A percentile compares a stretch with the other conserved stretches of the same genome.
Evolutionary conservation across 2,329 filamentous ascomycete species (phyloP).

Genomic region (Microcyclosporella mali): DNA sequence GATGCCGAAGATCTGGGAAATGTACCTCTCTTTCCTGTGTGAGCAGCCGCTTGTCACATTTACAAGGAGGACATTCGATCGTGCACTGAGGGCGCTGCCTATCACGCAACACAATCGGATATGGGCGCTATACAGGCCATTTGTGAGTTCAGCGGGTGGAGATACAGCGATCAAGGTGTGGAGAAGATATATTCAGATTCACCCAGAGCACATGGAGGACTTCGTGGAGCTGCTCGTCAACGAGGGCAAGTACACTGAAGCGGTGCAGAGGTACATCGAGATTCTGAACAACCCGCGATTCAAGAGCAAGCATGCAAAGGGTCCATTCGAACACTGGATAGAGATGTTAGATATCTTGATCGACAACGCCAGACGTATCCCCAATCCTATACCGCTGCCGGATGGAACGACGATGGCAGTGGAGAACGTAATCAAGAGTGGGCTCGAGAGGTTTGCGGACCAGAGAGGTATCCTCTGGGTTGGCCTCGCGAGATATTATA

Average conservation of each 20-base stretch:
- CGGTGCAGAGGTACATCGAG: conserved; percentile 83
- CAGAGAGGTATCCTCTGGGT: conserved; percentile 94
- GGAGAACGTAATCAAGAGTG: conserved; percentile 85
- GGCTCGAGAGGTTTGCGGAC: conserved; percentile 83
- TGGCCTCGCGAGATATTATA: conserved; percentile 93
- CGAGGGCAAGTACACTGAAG: conserved; percentile 80
- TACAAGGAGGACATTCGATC: conserved; percentile 83
- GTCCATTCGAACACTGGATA: conserved; percentile 93
- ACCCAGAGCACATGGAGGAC: conserved; percentile 90
- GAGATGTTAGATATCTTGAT: conserved; percentile 96
- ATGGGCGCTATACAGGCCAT: conserved; percentile 85
- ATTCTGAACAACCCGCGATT: conserved; percentile 88
- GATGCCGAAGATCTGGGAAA: conserved; percentile 97
- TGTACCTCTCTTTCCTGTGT: conserved; percentile 87
- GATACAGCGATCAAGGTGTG: conserved; percentile 89
- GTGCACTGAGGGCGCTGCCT: conserved; percentile 82
- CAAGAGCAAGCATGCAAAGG: conserved; percentile 86
- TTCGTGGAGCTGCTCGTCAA: conserved; percentile 85
- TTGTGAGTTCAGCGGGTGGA: conserved; percentile 84
- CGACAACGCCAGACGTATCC: conserved; percentile 58
- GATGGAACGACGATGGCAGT: conserved; percentile 81
- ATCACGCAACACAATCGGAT: conserved; percentile 93
- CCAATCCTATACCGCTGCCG: conserved; percentile 70
- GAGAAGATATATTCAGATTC: conserved; percentile 93
- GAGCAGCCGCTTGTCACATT: conserved; percentile 86